Percentiles rank a stretch among this genome's conserved stretches.
Evolutionary conservation across 2,329 filamentous ascomycete genomes (phyloP).

Genomic region (Phialophora verrucosa): DNA sequence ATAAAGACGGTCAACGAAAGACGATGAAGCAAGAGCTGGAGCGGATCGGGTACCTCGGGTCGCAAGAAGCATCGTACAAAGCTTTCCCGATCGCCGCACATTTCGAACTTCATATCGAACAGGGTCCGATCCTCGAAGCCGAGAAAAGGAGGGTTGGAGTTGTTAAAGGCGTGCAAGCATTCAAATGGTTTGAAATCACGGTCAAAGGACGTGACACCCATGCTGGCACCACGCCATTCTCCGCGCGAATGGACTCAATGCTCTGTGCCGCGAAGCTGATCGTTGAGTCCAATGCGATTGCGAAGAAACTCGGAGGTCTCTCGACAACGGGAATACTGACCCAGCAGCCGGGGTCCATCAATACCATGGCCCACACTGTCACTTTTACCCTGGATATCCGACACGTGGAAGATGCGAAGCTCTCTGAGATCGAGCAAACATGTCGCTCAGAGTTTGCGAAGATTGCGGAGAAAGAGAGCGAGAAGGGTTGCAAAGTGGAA

Average conservation of each 20-base stretch:
- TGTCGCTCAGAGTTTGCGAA: slow-evolving; percentile 35
- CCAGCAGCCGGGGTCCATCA: slow-evolving; percentile 70
- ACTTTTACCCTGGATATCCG: slow-evolving; percentile 39
- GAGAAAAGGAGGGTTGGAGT: slow-evolving; percentile 69
- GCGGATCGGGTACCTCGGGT: slow-evolving; percentile 73
- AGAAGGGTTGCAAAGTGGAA: slow-evolving; percentile 38
- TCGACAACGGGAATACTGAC: slow-evolving; percentile 74
- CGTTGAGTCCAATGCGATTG: slow-evolving; percentile 68
- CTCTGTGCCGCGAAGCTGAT: slow-evolving; percentile 73
- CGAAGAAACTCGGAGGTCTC: slow-evolving; percentile 66
- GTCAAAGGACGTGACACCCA: slow-evolving; percentile 72
- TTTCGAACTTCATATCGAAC: slow-evolving; percentile 86
- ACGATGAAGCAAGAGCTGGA: slow-evolving; percentile 72
- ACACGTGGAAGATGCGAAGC: slow-evolving; percentile 34
- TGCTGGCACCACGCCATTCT: slow-evolving; percentile 75
- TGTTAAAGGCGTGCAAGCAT: slow-evolving; percentile 72
- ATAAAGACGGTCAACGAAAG: slow-evolving; percentile 40
- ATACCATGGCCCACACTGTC: slow-evolving; percentile 55
- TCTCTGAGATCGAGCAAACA: slow-evolving; percentile 36
- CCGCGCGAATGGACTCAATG: slow-evolving; percentile 70
- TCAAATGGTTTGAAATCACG: slow-evolving; percentile 74
- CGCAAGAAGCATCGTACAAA: slow-evolving; percentile 61
- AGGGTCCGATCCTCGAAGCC: slow-evolving; percentile 76
- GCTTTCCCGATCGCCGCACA: slow-evolving; percentile 73
- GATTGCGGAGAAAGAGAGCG: slow-evolving; percentile 39